Percentiles rank a stretch among this genome's conserved stretches.
Conservation (phyloP, 257 asterid species). For the Nicotiana tabacum region DNA sequence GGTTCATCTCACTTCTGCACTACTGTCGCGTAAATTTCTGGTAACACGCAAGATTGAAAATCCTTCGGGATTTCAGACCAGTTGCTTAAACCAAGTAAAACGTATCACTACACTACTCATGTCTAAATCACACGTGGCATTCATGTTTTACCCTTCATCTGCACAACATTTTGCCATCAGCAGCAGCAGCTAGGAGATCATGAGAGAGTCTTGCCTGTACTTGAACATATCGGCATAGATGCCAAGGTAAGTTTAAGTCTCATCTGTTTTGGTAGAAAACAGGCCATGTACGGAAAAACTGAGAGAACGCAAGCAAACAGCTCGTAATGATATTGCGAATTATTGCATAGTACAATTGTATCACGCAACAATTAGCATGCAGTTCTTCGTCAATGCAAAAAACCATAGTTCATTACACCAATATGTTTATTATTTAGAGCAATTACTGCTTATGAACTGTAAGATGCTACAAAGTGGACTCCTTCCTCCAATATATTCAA, state of each 20-base stretch:
- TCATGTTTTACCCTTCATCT: background rate
- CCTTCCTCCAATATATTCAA: slow-evolving; percentile 7
- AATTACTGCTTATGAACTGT: background rate
- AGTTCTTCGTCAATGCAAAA: background rate
- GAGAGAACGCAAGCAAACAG: background rate
- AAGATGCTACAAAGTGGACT: slow-evolving; percentile 11
- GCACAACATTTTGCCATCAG: background rate
- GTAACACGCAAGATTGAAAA: background rate
- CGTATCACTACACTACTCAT: too few species aligned
- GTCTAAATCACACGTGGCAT: background rate
- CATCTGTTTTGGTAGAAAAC: background rate
- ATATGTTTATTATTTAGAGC: background rate
- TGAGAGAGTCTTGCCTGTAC: background rate
- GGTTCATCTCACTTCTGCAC: background rate
- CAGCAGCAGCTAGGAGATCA: background rate
- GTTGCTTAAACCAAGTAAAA: background rate
- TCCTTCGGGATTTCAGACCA: background rate
- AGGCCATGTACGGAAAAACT: background rate
- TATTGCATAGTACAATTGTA: background rate
- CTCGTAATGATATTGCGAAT: background rate
- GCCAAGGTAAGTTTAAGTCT: background rate
- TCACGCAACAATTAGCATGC: background rate
- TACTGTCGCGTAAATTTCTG: background rate
- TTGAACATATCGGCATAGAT: background rate
- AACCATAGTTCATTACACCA: background rate